These are phyloP conservation scores for Nematocida parisii DNA, from an alignment of 371 early-diverging fungal genomes.

Conservation along the genomic window DNA sequence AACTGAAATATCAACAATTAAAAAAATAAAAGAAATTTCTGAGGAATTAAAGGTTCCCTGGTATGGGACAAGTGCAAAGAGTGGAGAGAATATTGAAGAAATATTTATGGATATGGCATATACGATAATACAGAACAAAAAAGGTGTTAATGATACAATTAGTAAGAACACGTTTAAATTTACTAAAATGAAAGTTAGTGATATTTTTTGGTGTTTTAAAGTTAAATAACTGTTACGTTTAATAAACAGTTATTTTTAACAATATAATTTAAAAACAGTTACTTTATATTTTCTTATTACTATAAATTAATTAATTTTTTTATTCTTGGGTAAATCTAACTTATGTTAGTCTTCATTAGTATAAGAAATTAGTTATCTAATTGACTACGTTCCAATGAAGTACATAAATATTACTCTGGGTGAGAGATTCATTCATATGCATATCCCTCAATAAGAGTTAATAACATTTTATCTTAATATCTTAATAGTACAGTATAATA, in stretches of 20 bases:
- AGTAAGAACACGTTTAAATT: constrained; percentile 22
- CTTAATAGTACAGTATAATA: neutral
- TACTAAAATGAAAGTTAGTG: constrained; percentile 18
- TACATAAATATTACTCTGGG: constrained; percentile 53
- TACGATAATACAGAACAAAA: constrained; percentile 10
- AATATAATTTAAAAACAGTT: constrained; percentile 12
- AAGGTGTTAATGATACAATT: neutral
- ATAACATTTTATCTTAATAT: constrained; percentile 33
- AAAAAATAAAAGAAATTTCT: constrained; percentile 26
- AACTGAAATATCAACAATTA: constrained; percentile 5
- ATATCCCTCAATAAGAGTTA: constrained; percentile 10
- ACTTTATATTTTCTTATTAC: constrained; percentile 23
- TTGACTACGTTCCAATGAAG: constrained; percentile 58
- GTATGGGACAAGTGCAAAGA: constrained; percentile 66
- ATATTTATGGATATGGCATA: constrained; percentile 64
- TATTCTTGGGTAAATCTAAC: neutral
- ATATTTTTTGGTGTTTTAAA: constrained; percentile 45
- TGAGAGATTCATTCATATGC: constrained; percentile 24
- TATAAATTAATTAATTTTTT: constrained; percentile 2
- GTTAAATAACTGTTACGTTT: neutral
- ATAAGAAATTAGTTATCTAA: constrained; percentile 20
- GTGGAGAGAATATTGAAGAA: constrained; percentile 66
- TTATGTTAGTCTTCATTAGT: constrained; percentile 26
- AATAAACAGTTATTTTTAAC: neutral
- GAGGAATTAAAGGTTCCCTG: constrained; percentile 42